A percentile compares a stretch with the other conserved stretches of the same genome.
Conservation (phyloP, 208 protist species). For the Leishmania gerbilli region DNA sequence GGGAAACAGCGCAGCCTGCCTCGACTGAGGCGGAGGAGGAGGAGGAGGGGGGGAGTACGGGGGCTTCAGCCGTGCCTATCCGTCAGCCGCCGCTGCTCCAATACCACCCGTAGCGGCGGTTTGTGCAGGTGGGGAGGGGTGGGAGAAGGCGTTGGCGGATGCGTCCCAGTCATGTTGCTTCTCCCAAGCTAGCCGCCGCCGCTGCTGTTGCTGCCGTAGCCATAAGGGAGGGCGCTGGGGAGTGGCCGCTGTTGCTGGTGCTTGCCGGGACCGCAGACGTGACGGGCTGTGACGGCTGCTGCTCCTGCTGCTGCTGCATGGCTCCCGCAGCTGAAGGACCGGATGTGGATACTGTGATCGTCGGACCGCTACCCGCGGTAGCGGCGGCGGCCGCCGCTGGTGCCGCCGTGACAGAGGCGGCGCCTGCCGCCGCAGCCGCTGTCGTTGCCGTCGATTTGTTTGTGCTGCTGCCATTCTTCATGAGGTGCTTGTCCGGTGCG, state of each 20-base stretch:
- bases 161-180: background rate
- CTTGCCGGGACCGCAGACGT: background rate
- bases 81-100: background rate
- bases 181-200: background rate
- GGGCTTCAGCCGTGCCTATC: background rate
- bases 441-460: background rate
- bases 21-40: background rate
- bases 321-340: background rate
- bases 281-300: background rate
- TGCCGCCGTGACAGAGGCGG: background rate
- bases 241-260: background rate
- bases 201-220: background rate
- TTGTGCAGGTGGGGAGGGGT: background rate
- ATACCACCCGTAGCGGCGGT: background rate
- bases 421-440: background rate
- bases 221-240: background rate
- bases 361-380: background rate
- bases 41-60: too few species aligned
- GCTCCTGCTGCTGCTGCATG: background rate
- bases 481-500: conserved; percentile 40
- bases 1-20: too few species aligned
- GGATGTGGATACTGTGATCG: background rate
- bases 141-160: background rate
- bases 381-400: background rate
- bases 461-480: background rate